Evolutionary conservation across 805 yeast species (phyloP), one percentile per base, ranked within the genome.

Genomic region (Tetrapisispora iriomotensis): DNA sequence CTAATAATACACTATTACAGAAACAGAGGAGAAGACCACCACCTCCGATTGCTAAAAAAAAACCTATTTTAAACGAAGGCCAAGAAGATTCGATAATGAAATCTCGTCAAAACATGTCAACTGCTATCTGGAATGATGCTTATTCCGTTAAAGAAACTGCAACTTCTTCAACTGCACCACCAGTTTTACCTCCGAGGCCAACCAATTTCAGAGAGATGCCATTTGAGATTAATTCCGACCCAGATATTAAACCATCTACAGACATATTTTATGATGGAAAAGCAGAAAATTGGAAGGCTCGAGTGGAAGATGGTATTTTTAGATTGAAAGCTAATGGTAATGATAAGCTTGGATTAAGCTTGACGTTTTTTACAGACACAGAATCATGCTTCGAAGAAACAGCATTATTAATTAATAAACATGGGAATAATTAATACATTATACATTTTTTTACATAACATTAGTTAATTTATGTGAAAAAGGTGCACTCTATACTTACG

Each of bases 211-310:
- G 22, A 14, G 10, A 31, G 14, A 28, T 23, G 23, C 31, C 35
- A 8, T 24, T 31, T 25, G 34, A 36, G 15, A 21, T 30, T 6
- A 26, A 26, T 20, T 2, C 19, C 5, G 34, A 31, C 18, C 15
- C 14, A 7, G 15, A 15, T 26, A 21, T 8, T 40, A 59, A 54
- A 43, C 54, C 53, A 35, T 50, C 49, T 14, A 43, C 57, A 15
- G 49, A 40, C 50, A 2, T 53, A 45, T 30, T 41, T 17, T 53
- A 62, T 13, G 83, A 77, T 46, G 74, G 68, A 41, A 70, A 65
- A 33, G 68, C 68, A 19, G 78, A 74, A 17, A 48, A 63, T 15
- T 80, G 88, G 88, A 69, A 67, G 39, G 61, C 62, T 24, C 65
- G 85, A 32, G 64, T 76, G 1, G 45, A 58, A n/a, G 54, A 59